Evolutionary conservation across 1,284 basidiomycete genomes (phyloP).

Genomic region (Limonomyces culmigenus): DNA sequence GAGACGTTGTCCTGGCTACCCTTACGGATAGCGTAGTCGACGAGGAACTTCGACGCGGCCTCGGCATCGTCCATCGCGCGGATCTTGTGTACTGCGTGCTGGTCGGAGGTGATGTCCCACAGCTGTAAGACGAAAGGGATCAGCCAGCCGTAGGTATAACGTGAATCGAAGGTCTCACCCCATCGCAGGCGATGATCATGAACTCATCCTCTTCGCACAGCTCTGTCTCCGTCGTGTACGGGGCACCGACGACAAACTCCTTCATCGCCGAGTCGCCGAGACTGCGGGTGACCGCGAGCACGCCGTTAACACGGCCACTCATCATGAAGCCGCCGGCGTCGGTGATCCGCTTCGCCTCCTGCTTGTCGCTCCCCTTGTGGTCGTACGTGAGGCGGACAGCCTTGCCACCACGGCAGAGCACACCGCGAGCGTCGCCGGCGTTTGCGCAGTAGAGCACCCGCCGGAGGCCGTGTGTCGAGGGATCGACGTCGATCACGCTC

Average conservation of each 20-base stretch:
- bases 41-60: constrained; percentile 60
- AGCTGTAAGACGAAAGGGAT: constrained; percentile 48
- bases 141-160: not conserved
- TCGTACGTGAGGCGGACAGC: constrained; percentile 95
- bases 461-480: constrained; percentile 24
- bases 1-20: constrained; percentile 89
- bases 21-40: constrained; percentile 75
- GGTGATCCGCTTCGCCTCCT: constrained; percentile 93
- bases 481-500: constrained; percentile 25
- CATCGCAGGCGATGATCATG: constrained; percentile 93
- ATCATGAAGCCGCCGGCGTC: constrained; percentile 98
- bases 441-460: constrained; percentile 93
- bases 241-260: constrained; percentile 95
- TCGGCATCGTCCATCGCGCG: constrained; percentile 66
- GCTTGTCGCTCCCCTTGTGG: constrained; percentile 94
- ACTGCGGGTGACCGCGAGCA: constrained; percentile 91
- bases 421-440: constrained; percentile 85
- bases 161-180: constrained; percentile 35
- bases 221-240: constrained; percentile 95
- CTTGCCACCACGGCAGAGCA: constrained; percentile 77
- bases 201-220: constrained; percentile 87
- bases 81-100: constrained; percentile 81
- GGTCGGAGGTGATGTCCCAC: constrained; percentile 94
- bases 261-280: constrained; percentile 98
- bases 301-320: constrained; percentile 96